These are phyloP conservation scores for Phytophthora gonapodyides DNA, from an alignment of 352 stramenopile genomes.

Conservation along the genomic window DNA sequence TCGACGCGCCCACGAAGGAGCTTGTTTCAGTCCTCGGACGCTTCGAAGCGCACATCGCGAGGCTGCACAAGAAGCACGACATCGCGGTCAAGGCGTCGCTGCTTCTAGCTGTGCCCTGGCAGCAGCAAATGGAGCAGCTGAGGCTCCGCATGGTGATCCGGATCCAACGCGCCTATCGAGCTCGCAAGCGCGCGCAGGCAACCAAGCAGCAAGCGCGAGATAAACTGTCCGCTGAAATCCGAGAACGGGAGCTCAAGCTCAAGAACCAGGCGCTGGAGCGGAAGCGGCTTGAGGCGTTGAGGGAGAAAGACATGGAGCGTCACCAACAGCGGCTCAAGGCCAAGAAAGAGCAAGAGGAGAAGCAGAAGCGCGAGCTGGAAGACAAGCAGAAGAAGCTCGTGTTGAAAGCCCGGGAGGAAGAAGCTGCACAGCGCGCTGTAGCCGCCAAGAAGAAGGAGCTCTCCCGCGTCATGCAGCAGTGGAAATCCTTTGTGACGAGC, in stretches of 20 bases:
- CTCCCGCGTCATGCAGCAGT: slow-evolving; percentile 37
- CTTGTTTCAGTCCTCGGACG: slow-evolving; percentile 63
- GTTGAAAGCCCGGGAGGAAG: slow-evolving; percentile 50
- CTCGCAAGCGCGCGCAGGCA: slow-evolving; percentile 40
- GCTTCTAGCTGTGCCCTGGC: slow-evolving; percentile 62
- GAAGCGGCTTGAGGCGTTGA: slow-evolving; percentile 57
- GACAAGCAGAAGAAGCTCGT: slow-evolving; percentile 56
- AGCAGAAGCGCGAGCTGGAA: slow-evolving; percentile 37
- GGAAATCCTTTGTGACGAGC: slow-evolving; percentile 39
- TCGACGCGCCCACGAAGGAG: slow-evolving; percentile 29
- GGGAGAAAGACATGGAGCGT: slow-evolving; percentile 59
- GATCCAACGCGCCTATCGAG: slow-evolving; percentile 74
- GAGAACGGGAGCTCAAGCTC: slow-evolving; percentile 51
- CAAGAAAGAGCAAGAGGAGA: slow-evolving; percentile 54
- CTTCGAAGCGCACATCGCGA: slow-evolving; percentile 59
- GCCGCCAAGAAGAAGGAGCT: slow-evolving; percentile 33
- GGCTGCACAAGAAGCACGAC: slow-evolving; percentile 56
- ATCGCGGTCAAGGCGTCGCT: slow-evolving; percentile 62
- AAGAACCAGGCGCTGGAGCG: slow-evolving; percentile 59
- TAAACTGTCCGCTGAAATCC: slow-evolving; percentile 56
- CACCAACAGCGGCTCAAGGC: slow-evolving; percentile 63
- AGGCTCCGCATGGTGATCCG: slow-evolving; percentile 67
- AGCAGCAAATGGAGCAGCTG: slow-evolving; percentile 74
- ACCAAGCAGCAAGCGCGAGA: slow-evolving; percentile 53
- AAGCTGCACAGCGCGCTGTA: slow-evolving; percentile 44